phyloP scores from a whole-genome alignment of 2,329 filamentous ascomycete genomes.

The Teratosphaeria gauchensis region DNA sequence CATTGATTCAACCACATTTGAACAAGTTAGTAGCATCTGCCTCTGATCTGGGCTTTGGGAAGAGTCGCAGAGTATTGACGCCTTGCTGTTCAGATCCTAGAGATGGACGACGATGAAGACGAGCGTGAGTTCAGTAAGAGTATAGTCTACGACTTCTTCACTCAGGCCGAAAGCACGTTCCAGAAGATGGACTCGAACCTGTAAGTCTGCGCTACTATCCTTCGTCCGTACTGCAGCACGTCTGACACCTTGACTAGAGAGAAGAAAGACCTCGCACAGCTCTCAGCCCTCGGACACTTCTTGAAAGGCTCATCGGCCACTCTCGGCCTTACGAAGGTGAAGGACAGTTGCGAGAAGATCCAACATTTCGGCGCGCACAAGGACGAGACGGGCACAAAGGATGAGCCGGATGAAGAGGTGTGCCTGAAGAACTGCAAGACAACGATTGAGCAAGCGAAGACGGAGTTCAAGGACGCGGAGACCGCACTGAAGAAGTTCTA shows the following conservation, averaged over 20 bases:
- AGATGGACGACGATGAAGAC: slow-evolving; percentile 90
- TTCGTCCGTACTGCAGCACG: neutral
- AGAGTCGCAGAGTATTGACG: neutral
- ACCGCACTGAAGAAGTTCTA: slow-evolving; percentile 63
- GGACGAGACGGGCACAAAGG: slow-evolving; percentile 61
- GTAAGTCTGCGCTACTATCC: slow-evolving; percentile 44
- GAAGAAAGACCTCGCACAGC: slow-evolving; percentile 56
- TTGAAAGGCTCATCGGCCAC: slow-evolving; percentile 95
- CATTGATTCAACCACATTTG: slow-evolving; percentile 74
- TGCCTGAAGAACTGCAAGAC: slow-evolving; percentile 62
- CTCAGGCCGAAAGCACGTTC: slow-evolving; percentile 82
- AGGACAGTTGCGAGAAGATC: slow-evolving; percentile 91
- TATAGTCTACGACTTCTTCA: slow-evolving; percentile 87
- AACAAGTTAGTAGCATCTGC: slow-evolving; percentile 43
- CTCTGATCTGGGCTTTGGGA: neutral
- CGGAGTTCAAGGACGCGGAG: slow-evolving; percentile 67
- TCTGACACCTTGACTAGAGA: slow-evolving; percentile 39
- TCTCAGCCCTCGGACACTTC: slow-evolving; percentile 86
- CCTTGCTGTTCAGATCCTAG: slow-evolving; percentile 53
- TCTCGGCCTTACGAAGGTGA: slow-evolving; percentile 79
- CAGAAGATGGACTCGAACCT: slow-evolving; percentile 69
- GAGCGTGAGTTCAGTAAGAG: slow-evolving; percentile 79
- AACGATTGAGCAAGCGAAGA: slow-evolving; percentile 61
- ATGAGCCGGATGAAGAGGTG: slow-evolving; percentile 56
- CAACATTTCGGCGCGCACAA: slow-evolving; percentile 81